A percentile compares a stretch with the other conserved stretches of the same genome.
Evolutionary conservation across 2,329 filamentous ascomycete species (phyloP).

Genomic region (Dothistroma septosporum): DNA sequence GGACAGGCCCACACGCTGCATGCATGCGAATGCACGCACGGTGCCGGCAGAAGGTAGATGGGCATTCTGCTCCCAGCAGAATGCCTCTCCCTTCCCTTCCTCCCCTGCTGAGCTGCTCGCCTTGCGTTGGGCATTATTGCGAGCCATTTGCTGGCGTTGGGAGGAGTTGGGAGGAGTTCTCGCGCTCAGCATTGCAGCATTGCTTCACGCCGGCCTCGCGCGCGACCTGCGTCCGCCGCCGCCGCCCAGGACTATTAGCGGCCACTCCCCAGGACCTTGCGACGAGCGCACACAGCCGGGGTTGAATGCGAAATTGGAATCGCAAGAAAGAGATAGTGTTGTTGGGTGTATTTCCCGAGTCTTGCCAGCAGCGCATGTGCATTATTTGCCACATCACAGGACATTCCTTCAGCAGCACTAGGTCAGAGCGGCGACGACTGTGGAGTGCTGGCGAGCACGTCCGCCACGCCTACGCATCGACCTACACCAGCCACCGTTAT

Average conservation of each 20-base stretch:
- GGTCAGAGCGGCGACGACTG: neutral
- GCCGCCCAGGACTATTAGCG: neutral
- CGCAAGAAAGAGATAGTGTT: conserved; percentile 2
- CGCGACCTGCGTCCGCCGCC: neutral
- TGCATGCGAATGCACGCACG: neutral
- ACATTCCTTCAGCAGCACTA: neutral
- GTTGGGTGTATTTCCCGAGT: neutral
- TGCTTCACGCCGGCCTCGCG: neutral
- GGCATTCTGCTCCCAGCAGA: neutral
- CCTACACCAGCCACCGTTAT: conserved; percentile 2
- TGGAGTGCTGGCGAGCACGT: neutral
- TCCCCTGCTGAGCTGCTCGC: neutral
- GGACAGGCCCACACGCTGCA: neutral
- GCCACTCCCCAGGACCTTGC: neutral
- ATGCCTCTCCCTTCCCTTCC: neutral
- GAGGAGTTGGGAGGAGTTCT: conserved; percentile 2
- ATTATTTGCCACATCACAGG: neutral
- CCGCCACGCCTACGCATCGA: conserved; percentile 1
- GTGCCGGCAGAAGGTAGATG: conserved; percentile 2
- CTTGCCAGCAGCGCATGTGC: neutral
- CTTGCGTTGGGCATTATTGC: neutral
- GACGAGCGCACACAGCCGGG: conserved; percentile 8
- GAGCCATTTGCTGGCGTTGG: conserved; percentile 5
- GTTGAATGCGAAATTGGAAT: conserved; percentile 9
- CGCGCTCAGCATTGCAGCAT: neutral